Conservation (phyloP, 106 monocot species). For the Dioscorea alata region DNA sequence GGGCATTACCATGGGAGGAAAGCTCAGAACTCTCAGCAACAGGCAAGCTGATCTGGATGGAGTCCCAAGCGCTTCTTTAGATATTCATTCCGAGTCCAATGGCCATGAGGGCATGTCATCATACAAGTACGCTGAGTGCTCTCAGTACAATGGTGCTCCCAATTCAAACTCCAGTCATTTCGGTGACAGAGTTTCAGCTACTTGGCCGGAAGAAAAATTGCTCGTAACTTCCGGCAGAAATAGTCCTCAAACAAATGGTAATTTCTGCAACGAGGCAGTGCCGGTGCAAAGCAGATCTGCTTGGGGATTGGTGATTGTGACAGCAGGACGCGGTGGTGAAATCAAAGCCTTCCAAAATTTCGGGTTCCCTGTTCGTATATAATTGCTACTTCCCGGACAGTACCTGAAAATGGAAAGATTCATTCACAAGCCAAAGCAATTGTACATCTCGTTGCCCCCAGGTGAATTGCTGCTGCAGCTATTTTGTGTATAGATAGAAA, state of each 20-base stretch:
- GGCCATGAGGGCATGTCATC: background rate
- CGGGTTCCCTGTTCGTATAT: constrained; percentile 32
- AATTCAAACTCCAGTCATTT: constrained; percentile 1
- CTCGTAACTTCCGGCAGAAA: constrained; percentile 6
- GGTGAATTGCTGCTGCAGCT: background rate
- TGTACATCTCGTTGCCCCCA: background rate
- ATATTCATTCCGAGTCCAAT: background rate
- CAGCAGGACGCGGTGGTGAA: constrained; percentile 37
- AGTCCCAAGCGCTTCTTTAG: background rate
- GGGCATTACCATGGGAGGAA: background rate
- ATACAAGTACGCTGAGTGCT: background rate
- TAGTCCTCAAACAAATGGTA: constrained; percentile 18
- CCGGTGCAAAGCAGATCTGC: constrained; percentile 25
- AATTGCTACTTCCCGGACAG: background rate
- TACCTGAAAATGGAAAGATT: background rate
- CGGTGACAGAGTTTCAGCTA: constrained; percentile 28
- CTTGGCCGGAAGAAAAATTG: constrained; percentile 50
- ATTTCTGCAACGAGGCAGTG: constrained; percentile 2
- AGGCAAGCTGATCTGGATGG: constrained; percentile 3
- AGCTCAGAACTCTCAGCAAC: background rate
- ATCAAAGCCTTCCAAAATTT: constrained; percentile 45
- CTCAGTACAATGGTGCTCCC: background rate
- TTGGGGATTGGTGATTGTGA: constrained; percentile 50
- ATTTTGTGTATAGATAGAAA: constrained; percentile 16
- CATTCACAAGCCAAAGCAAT: background rate